phyloP scores from a whole-genome alignment of 345 rosid species.

The Abelmoschus esculentus region DNA sequence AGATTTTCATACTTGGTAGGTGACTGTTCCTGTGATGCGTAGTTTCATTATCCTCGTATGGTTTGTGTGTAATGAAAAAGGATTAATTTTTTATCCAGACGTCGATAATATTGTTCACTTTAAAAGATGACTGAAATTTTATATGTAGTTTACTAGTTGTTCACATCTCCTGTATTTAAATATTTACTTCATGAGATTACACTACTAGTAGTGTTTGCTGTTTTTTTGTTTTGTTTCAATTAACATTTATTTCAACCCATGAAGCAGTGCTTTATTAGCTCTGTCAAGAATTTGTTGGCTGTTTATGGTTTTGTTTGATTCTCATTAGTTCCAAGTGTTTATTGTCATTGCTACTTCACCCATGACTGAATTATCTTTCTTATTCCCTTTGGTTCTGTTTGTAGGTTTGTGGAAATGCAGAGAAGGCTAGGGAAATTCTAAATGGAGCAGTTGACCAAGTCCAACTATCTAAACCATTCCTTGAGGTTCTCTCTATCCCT shows the following conservation, averaged over 20 bases:
- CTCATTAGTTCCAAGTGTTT: neutral
- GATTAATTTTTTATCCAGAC: neutral
- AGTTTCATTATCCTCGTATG: neutral
- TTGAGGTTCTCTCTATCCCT: slow-evolving; percentile 42
- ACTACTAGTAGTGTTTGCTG: neutral
- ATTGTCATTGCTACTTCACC: neutral
- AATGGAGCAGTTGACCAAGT: slow-evolving; percentile 65
- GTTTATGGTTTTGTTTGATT: neutral
- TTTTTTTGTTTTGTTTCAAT: neutral
- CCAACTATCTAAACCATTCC: slow-evolving; percentile 66
- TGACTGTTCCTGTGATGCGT: neutral
- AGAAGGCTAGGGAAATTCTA: slow-evolving; percentile 70
- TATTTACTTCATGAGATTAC: neutral
- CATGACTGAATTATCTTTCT: neutral
- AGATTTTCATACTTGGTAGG: slow-evolving; percentile 74
- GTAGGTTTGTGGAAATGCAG: slow-evolving; percentile 61
- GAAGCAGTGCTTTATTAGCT: neutral
- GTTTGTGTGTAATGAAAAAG: neutral
- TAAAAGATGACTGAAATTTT: neutral
- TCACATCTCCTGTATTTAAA: neutral
- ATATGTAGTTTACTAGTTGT: neutral
- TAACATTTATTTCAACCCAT: neutral
- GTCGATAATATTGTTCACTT: neutral
- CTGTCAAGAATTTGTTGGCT: neutral
- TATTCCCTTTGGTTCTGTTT: neutral